Percentiles rank a stretch among this genome's conserved stretches.
Evolutionary conservation across 2,329 filamentous ascomycete genomes (phyloP).

Genomic region (Aspergillus chevalieri): DNA sequence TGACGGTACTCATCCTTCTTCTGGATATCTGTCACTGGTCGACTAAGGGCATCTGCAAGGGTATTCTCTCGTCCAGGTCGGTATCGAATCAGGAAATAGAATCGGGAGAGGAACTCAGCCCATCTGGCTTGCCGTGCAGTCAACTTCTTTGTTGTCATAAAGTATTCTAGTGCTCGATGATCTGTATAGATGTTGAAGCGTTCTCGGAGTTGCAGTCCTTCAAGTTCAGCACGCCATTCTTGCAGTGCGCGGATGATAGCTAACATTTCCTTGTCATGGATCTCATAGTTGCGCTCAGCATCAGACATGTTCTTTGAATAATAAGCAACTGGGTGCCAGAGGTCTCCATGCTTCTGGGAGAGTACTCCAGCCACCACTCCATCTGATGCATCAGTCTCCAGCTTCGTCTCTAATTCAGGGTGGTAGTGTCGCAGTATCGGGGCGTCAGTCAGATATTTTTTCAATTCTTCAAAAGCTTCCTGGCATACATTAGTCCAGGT

Average conservation of each 20-base stretch:
- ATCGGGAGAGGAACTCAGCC: constrained; percentile 3
- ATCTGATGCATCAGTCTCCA: constrained; percentile 21
- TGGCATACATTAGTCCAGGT: constrained; percentile 8
- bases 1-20: neutral
- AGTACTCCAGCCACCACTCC: constrained; percentile 8
- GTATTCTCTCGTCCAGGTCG: neutral
- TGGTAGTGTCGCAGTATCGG: neutral
- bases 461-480: constrained; percentile 8
- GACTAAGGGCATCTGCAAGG: neutral
- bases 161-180: constrained; percentile 22
- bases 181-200: constrained; percentile 18
- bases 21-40: neutral
- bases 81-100: constrained; percentile 9
- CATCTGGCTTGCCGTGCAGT: constrained; percentile 6
- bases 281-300: constrained; percentile 20
- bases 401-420: constrained; percentile 2
- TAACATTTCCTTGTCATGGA: constrained; percentile 13
- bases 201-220: constrained; percentile 4
- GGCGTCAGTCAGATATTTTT: neutral
- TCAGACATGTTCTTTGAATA: constrained; percentile 16
- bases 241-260: constrained; percentile 18
- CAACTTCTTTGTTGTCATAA: constrained; percentile 15
- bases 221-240: constrained; percentile 15
- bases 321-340: constrained; percentile 16
- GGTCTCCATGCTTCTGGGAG: constrained; percentile 9